Evolutionary conservation across 208 protist species (phyloP).

Genomic region (Trypanosoma congolense): DNA sequence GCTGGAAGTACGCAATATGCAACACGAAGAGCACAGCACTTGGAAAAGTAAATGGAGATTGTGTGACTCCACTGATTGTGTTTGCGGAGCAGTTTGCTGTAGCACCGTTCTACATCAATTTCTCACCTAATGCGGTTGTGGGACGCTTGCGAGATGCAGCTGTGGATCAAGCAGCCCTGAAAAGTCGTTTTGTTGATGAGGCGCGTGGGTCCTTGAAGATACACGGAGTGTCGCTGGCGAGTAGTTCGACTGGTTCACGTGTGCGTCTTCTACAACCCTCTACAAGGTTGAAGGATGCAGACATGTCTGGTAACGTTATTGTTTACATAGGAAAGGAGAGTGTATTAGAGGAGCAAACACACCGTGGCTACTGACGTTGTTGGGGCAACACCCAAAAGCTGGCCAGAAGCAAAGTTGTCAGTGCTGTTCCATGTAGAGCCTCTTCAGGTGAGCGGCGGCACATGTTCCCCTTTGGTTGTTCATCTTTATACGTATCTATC

Average conservation of each 20-base stretch:
- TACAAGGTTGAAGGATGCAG: constrained; percentile 7
- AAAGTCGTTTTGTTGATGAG: constrained; percentile 25
- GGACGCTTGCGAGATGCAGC: constrained; percentile 59
- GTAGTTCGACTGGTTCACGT: neutral
- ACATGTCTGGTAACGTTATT: constrained; percentile 1
- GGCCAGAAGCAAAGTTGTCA: too few species aligned
- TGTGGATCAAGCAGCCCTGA: constrained; percentile 47
- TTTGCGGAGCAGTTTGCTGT: constrained; percentile 40
- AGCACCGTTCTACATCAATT: constrained; percentile 68
- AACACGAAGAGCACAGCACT: constrained; percentile 58
- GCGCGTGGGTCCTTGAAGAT: constrained; percentile 35
- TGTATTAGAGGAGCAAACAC: too few species aligned
- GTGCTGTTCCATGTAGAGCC: too few species aligned
- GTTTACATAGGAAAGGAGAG: constrained; percentile 7
- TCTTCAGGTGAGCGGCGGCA: too few species aligned
- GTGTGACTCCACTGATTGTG: constrained; percentile 58
- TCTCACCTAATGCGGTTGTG: constrained; percentile 42
- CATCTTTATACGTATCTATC: too few species aligned
- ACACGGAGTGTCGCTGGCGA: constrained; percentile 35
- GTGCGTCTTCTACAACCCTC: constrained; percentile 9
- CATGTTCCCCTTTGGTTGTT: too few species aligned
- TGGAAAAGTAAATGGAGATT: constrained; percentile 62
- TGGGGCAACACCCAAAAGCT: too few species aligned
- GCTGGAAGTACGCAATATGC: constrained; percentile 21
- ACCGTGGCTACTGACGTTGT: neutral